phyloP scores from a whole-genome alignment of 2,329 filamentous ascomycete species.

The Aspergillus tanneri region DNA sequence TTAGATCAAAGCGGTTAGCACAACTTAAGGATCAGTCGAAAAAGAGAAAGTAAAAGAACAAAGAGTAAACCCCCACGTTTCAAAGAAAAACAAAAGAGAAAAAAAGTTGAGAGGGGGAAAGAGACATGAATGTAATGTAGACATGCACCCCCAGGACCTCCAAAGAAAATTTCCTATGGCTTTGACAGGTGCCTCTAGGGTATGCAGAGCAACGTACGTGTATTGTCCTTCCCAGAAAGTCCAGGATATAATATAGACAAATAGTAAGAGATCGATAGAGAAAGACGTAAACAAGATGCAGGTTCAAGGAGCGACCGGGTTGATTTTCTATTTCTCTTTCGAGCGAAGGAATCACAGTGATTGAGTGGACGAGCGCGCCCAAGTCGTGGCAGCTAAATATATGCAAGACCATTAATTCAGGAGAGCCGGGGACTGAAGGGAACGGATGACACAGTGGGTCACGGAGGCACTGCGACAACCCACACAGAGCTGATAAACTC shows the following conservation, averaged over 20 bases:
- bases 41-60: not conserved
- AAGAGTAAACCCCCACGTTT: not conserved
- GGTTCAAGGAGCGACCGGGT: constrained; percentile 45
- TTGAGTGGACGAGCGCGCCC: no score
- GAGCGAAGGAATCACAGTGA: no score
- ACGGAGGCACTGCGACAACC: not conserved
- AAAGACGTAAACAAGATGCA: constrained; percentile 39
- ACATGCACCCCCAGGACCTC: no score
- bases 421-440: constrained; percentile 6
- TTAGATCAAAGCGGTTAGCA: not conserved
- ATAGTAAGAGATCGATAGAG: no score
- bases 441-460: constrained; percentile 9
- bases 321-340: no score
- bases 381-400: not conserved
- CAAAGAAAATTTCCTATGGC: not conserved
- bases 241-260: no score
- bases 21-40: not conserved
- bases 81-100: not conserved
- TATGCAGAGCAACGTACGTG: not conserved
- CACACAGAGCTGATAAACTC: constrained; percentile 5
- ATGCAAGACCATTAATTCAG: constrained; percentile 11
- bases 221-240: no score
- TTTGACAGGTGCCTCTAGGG: no score
- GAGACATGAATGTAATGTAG: no score
- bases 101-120: not conserved